Evolutionary conservation across 768 basidiomycete genomes (phyloP), one percentile per base, ranked within the genome.

Genomic region (Mycena kentingensis): DNA sequence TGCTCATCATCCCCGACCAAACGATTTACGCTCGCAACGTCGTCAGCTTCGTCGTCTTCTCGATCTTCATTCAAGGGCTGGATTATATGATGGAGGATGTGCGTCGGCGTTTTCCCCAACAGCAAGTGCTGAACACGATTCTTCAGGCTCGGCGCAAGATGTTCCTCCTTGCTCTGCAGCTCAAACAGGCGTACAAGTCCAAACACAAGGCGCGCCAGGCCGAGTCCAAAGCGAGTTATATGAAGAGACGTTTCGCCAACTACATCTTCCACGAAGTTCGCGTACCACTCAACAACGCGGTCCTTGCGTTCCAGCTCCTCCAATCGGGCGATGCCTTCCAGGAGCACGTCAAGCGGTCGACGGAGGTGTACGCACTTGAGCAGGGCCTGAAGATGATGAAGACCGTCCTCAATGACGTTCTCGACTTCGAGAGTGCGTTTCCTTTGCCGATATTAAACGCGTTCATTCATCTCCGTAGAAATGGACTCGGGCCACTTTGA

Each of bases 241-340:
- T 66, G 38, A 71, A 70, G 51, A 35, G 67, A 47, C 69, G 78
- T 27, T 77, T 81, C 56, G 73, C 75, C 8, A 72, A 70, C 13
- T 78, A 79, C 60, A 76, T 79, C 61, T 78, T 78, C 58, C 77
- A 78, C 59, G 57, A 67, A 54, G 79, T 80, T 39, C 69, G 79
- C 28, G 78, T 81, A 2, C 79, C 79, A 24, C 70, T 81, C 58
- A 80, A 80, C 56, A 78, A 78, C 13, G 78, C 77, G 67, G 71
- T 66, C 31, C 64, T 78, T 15, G 76, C 77, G 3, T 69, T 78
- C 10, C 77, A 79, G 56, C 77, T 78, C 44, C 60, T 80, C 44
- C 68, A 75, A 49, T 73, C 71, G 2, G 66, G 70, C 15, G 61
- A 71, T 41, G 69, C 70, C 2, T 73, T 77, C 55, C 63, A 65